Conservation (phyloP, 371 early-diverging fungal genomes). For the Rhizomucor miehei region DNA sequence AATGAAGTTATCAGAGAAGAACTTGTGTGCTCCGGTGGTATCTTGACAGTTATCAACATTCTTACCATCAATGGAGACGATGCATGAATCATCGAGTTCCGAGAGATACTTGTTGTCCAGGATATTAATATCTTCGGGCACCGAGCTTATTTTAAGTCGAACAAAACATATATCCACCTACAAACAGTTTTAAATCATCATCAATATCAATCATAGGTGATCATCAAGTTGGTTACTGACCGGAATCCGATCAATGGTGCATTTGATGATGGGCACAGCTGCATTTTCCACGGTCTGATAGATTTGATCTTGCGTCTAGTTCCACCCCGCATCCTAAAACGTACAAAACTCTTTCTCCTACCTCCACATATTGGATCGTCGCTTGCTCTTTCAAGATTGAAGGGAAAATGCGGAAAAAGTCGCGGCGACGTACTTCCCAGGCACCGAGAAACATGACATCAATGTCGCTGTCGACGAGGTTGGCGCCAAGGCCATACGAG, state of each 20-base stretch:
- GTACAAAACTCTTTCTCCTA: too few relatives aligned
- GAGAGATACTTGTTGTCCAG: conserved; percentile 26
- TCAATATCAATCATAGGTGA: too few relatives aligned
- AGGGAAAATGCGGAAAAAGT: conserved; percentile 24
- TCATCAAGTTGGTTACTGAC: conserved; percentile 17
- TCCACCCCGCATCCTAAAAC: not conserved
- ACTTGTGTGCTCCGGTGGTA: too few relatives aligned
- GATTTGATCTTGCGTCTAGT: not conserved
- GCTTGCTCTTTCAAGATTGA: conserved; percentile 15
- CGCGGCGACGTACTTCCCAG: conserved; percentile 11
- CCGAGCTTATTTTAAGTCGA: conserved; percentile 12
- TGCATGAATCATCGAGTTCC: conserved; percentile 22
- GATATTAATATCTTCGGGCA: conserved; percentile 18
- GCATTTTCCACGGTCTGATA: conserved; percentile 25
- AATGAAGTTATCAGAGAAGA: not conserved
- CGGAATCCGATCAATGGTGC: conserved; percentile 26
- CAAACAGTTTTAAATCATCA: not conserved
- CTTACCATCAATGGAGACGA: conserved; percentile 36
- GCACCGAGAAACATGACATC: conserved; percentile 33
- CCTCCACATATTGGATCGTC: conserved; percentile 22
- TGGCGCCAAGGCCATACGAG: conserved; percentile 35
- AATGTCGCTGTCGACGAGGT: conserved; percentile 30
- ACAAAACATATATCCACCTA: conserved; percentile 43
- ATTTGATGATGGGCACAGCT: conserved; percentile 40
- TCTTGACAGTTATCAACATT: not conserved